Percentiles rank a stretch among this genome's conserved stretches.
Evolutionary conservation across 208 protist genomes (phyloP).

Genomic region (Acanthamoeba divionensis): DNA sequence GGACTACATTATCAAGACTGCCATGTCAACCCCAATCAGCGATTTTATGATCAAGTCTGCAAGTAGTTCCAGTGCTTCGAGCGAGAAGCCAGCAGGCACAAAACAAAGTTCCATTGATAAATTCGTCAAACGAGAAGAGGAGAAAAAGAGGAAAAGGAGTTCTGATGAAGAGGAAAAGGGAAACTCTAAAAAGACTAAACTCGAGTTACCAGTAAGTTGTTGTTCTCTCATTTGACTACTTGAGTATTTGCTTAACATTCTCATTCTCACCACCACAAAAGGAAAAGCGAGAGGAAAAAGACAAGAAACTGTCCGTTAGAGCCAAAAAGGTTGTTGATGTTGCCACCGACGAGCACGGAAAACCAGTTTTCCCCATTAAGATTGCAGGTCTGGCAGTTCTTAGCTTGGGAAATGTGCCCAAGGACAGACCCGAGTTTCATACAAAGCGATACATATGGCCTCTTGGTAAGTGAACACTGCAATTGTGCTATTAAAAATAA

Average conservation of each 20-base stretch:
- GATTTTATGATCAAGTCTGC: background rate
- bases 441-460: constrained; percentile 51
- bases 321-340: constrained; percentile 46
- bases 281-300: background rate
- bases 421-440: constrained; percentile 35
- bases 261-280: too few species aligned
- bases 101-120: constrained; percentile 13
- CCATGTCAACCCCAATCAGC: background rate
- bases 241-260: too few species aligned
- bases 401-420: background rate
- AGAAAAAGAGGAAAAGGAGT: background rate
- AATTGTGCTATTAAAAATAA: too few species aligned
- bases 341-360: constrained; percentile 21
- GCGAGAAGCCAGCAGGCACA: too few species aligned
- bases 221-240: too few species aligned
- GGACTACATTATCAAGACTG: constrained; percentile 45
- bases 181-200: background rate
- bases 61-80: background rate
- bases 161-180: background rate
- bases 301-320: background rate
- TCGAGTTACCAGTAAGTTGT: too few species aligned
- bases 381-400: constrained; percentile 35
- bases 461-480: too few species aligned
- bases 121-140: constrained; percentile 38
- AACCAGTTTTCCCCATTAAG: constrained; percentile 26